A percentile compares a stretch with the other conserved stretches of the same genome.
phyloP scores from a whole-genome alignment of 805 yeast species.

The Peterozyma xylosa region DNA sequence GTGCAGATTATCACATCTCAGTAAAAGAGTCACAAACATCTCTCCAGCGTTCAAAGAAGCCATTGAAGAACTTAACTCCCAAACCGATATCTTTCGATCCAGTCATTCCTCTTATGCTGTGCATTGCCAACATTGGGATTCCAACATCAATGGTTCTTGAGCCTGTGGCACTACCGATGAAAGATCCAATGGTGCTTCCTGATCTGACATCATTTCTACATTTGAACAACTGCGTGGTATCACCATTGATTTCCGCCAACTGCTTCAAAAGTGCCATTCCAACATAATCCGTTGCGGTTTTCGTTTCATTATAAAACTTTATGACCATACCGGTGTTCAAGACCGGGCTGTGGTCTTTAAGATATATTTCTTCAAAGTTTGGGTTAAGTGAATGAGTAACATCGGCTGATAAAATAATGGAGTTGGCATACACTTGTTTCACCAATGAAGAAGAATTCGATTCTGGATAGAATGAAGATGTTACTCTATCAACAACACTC shows the following conservation, averaged over 20 bases:
- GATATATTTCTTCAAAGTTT: conserved; percentile 55
- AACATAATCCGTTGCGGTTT: conserved; percentile 74
- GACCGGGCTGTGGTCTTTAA: conserved; percentile 70
- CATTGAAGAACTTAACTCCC: conserved; percentile 63
- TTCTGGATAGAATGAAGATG: conserved; percentile 9
- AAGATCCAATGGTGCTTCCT: conserved; percentile 86
- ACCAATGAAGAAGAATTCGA: not conserved
- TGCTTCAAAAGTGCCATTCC: conserved; percentile 70
- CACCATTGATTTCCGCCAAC: conserved; percentile 56
- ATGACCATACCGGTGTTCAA: conserved; percentile 73
- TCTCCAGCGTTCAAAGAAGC: conserved; percentile 65
- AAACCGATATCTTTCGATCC: conserved; percentile 74
- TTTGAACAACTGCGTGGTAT: conserved; percentile 71
- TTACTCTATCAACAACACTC: conserved; percentile 47
- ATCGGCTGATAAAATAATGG: conserved; percentile 76
- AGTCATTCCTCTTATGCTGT: conserved; percentile 75
- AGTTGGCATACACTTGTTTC: conserved; percentile 41
- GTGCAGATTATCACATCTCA: not conserved
- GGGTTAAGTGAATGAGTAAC: conserved; percentile 81
- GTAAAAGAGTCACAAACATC: conserved; percentile 42
- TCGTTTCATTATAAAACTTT: conserved; percentile 69
- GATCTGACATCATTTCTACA: conserved; percentile 78
- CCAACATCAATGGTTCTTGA: conserved; percentile 77
- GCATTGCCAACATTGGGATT: conserved; percentile 80
- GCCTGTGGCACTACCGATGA: conserved; percentile 54